Evolutionary conservation across 257 asterid species (phyloP).

Genomic region (Ophiorrhiza pumila): DNA sequence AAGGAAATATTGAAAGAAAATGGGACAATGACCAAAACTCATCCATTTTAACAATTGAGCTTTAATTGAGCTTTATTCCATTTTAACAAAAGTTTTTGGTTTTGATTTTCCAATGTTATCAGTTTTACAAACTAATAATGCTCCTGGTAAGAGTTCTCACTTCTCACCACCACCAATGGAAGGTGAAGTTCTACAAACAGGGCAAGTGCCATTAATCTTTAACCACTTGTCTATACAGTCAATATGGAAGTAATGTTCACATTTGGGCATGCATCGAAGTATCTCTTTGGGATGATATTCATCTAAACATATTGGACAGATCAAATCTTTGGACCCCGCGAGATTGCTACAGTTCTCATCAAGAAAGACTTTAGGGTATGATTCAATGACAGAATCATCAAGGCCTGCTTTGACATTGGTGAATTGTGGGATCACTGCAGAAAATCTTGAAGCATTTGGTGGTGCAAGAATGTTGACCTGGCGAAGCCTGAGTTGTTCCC

Average conservation of each 20-base stretch:
- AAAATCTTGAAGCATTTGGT: conserved; percentile 3
- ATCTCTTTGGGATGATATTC: conserved; percentile 63
- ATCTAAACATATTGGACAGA: conserved; percentile 68
- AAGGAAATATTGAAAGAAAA: no score
- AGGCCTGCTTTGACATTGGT: conserved; percentile 35
- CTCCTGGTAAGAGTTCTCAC: no score
- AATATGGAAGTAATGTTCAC: conserved; percentile 79
- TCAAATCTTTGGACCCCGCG: conserved; percentile 53
- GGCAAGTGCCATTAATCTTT: conserved; percentile 56
- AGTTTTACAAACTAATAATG: no score
- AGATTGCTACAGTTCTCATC: conserved; percentile 54
- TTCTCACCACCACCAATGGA: no score
- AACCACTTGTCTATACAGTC: conserved; percentile 83
- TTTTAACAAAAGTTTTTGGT: no score
- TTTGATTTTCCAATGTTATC: no score
- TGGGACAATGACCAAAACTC: no score
- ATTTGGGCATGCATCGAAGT: conserved; percentile 53
- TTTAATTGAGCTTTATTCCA: no score
- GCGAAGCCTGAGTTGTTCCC: conserved; percentile 7
- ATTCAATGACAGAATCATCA: conserved; percentile 54
- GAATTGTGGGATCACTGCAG: conserved; percentile 21
- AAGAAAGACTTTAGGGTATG: conserved; percentile 52
- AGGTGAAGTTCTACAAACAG: conserved; percentile 70
- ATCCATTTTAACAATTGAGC: no score
- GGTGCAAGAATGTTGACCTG: conserved; percentile 12